Conservation (phyloP, 352 stramenopile species). For the Plasmopara viticola region DNA sequence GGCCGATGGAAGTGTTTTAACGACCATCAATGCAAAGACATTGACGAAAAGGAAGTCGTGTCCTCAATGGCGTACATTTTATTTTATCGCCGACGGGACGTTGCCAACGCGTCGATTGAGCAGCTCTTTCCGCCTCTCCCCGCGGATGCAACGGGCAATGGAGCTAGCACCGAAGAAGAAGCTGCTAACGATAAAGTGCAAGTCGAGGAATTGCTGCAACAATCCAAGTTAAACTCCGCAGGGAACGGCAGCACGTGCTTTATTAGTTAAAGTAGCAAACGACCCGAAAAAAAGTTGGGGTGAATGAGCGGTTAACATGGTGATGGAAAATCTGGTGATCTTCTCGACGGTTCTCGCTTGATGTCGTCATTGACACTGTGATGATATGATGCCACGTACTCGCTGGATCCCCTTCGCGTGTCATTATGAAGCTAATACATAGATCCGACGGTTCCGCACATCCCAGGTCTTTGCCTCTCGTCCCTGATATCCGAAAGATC, state of each 20-base stretch:
- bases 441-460: neutral
- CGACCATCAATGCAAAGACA: constrained; percentile 88
- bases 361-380: no score
- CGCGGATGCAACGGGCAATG: constrained; percentile 23
- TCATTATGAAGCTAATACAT: neutral
- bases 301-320: neutral
- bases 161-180: constrained; percentile 24
- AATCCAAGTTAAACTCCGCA: constrained; percentile 47
- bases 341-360: neutral
- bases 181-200: constrained; percentile 47
- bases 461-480: constrained; percentile 6
- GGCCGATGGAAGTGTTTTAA: constrained; percentile 99
- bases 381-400: no score
- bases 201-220: constrained; percentile 63
- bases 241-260: constrained; percentile 40
- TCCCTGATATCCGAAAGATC: constrained; percentile 6
- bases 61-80: constrained; percentile 87
- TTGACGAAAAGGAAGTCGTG: constrained; percentile 83
- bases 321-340: neutral
- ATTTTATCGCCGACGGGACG: constrained; percentile 84
- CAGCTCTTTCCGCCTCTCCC: constrained; percentile 66
- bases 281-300: neutral
- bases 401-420: no score
- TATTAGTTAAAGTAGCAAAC: constrained; percentile 43
- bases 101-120: constrained; percentile 53